Conservation (phyloP, 345 rosid genomes). For the Lepidium africanum region DNA sequence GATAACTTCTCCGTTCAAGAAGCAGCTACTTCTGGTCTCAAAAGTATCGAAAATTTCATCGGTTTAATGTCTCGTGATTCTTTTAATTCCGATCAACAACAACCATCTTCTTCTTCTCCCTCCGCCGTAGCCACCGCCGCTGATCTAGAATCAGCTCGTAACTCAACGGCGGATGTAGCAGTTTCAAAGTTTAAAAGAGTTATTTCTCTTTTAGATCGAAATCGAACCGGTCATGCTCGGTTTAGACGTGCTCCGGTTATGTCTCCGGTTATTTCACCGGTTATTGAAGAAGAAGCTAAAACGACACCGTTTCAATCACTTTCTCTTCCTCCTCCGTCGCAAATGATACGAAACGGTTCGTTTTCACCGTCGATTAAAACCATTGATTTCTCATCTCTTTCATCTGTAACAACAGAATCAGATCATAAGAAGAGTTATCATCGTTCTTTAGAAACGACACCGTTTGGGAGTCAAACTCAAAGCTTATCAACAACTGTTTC, state of each 20-base stretch:
- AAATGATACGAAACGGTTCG: slow-evolving; percentile 34
- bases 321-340: slow-evolving; percentile 5
- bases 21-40: slow-evolving; percentile 81
- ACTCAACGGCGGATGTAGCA: slow-evolving; percentile 53
- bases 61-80: slow-evolving; percentile 52
- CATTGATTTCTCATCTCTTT: slow-evolving; percentile 57
- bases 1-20: slow-evolving; percentile 56
- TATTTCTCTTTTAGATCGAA: slow-evolving; percentile 77
- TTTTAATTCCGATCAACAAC: slow-evolving; percentile 17
- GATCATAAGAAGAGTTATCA: slow-evolving; percentile 26
- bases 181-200: slow-evolving; percentile 80
- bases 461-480: slow-evolving; percentile 53
- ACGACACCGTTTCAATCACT: slow-evolving; percentile 58
- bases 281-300: slow-evolving; percentile 10
- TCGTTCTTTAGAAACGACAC: slow-evolving; percentile 48
- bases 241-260: slow-evolving; percentile 58
- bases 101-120: slow-evolving; percentile 23
- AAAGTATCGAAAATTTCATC: slow-evolving; percentile 70
- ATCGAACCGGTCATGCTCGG: slow-evolving; percentile 89
- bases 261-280: slow-evolving; percentile 26
- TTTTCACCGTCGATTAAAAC: slow-evolving; percentile 30
- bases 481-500: slow-evolving; percentile 52
- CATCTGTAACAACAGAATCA: slow-evolving; percentile 38
- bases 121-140: slow-evolving; percentile 8
- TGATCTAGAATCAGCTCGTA: slow-evolving; percentile 51